Evolutionary conservation across 2,329 filamentous ascomycete species (phyloP), one percentile per base, ranked within the genome.

Genomic region (Proliferodiscus dingleyae): DNA sequence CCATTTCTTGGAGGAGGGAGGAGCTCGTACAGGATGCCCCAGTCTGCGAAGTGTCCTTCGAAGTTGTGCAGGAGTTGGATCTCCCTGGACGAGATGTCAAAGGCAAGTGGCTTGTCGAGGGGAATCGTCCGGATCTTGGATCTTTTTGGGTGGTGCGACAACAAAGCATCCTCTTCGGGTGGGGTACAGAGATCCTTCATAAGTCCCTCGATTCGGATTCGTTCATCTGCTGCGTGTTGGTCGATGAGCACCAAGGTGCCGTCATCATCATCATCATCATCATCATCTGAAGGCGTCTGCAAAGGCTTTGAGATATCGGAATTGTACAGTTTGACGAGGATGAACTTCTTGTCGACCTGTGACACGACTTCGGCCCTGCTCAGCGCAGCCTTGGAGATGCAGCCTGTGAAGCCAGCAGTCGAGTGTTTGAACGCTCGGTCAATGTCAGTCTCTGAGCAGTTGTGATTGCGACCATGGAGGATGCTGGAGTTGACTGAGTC

Each of bases 171-270:
- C 10, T 26, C 13, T 15, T 15, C 9, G 8, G 60, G 46, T 51
- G 58, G 61, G 5, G 50, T 50, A 55, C 73, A 80, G 24, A 86
- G 66, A 2, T 79, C 72, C 19, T 61, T 51, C 62, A 94, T 80
- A 1, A 98, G 71, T 0, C 65, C 62, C 61, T 98, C 93, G 1
- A 97, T 77, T 1, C 83, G 81, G 51, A 86, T 81, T 37, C 93
- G 78, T 68, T 98, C 93, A 62, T 96, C 91, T 3, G 90, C 93
- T 1, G 93, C 93, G 62, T 98, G 93, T 60, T 98, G 93, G 60
- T 98, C 93, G 30, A 96, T 71, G 30, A 96, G 71, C 0, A 95
- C 74, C 4, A 97, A 68, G 1, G 81, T 55, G 2, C 61, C n/a
- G n/a, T n/a, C n/a, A n/a, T n/a, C n/a, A n/a, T n/a, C n/a, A n/a